Evolutionary conservation across 2,329 filamentous ascomycete species (phyloP), one percentile per base, ranked within the genome.

Genomic region (Ceratocystis papillata): DNA sequence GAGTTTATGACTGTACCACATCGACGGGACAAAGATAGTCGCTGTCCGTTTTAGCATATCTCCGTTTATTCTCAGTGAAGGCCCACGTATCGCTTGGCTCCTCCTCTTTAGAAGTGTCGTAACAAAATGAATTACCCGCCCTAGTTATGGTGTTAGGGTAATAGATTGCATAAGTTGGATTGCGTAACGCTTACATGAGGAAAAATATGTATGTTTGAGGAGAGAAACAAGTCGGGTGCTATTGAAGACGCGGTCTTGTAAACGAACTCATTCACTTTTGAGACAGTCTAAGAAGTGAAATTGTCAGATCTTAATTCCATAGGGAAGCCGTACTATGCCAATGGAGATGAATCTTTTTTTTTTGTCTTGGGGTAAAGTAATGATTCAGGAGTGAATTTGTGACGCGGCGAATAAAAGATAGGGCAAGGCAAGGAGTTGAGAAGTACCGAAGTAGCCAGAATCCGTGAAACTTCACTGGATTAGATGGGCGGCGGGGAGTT

Each of bases 11-110:
- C 53, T 59, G 75, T 77, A 88, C 86, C 76, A 87, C 84, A 74
- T 94, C 90, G 74, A 88, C 88, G 25, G 90, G 90, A 69, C 88
- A 84, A 76, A 89, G 79, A 74, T 93, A 93, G 70, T 86, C 83
- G 65, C 86, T 86, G 70, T 78, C 81, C 74, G 80, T 90, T 28
- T 81, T 82, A 72, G 88, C 86, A 73, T 90, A 93, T 69, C 79
- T 79, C 65, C 89, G 82, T 22, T 84, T 87, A 75, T 91, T 86
- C 73, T 89, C 86, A 71, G 71, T 68, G 69, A 82, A 81, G 70
- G 83, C 69, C 45, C 30, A 55, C n/a, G 41, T 30, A 45, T 64
- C 53, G 22, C 10, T 61, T 46, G 61, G 61, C 12, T 61, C 65
- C 48, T 45, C 57, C 55, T 57, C 44, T 17, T 55, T 8, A 20